Percentiles rank a stretch among this genome's conserved stretches.
Evolutionary conservation across 2,329 filamentous ascomycete species (phyloP).

Genomic region (Thermomyces lanuginosus): DNA sequence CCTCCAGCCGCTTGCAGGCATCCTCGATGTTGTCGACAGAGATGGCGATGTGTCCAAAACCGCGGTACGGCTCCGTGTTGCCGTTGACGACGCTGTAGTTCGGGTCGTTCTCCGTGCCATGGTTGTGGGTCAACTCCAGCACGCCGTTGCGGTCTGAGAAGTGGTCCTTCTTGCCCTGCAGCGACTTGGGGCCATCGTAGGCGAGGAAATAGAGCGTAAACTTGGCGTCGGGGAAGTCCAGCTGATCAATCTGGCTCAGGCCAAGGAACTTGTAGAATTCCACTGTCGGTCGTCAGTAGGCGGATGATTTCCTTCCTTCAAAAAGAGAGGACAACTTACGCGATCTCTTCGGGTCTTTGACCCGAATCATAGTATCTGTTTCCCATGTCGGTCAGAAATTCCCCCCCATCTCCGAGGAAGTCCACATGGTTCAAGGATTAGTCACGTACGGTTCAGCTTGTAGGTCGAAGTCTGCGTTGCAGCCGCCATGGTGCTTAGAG

Average conservation of each 20-base stretch:
- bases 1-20: constrained; percentile 75
- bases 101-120: constrained; percentile 75
- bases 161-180: constrained; percentile 56
- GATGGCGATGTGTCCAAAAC: constrained; percentile 77
- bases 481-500: constrained; percentile 33
- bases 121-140: constrained; percentile 69
- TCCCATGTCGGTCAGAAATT: too few relatives aligned
- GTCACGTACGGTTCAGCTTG: constrained; percentile 46
- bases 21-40: constrained; percentile 71
- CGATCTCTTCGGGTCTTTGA: constrained; percentile 80
- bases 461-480: constrained; percentile 46
- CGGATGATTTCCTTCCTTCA: too few relatives aligned
- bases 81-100: constrained; percentile 72
- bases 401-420: constrained; percentile 9
- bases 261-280: constrained; percentile 91
- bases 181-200: constrained; percentile 61
- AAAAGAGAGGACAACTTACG: constrained; percentile 33
- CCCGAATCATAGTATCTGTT: constrained; percentile 54
- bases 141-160: constrained; percentile 76
- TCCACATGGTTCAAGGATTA: not conserved
- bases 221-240: constrained; percentile 69
- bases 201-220: constrained; percentile 94
- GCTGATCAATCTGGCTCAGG: constrained; percentile 65
- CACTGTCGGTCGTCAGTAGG: constrained; percentile 32
- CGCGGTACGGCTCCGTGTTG: constrained; percentile 72